These are phyloP conservation scores for Alternaria infectoria DNA, from an alignment of 2,329 filamentous ascomycete genomes.

Conservation along the genomic window DNA sequence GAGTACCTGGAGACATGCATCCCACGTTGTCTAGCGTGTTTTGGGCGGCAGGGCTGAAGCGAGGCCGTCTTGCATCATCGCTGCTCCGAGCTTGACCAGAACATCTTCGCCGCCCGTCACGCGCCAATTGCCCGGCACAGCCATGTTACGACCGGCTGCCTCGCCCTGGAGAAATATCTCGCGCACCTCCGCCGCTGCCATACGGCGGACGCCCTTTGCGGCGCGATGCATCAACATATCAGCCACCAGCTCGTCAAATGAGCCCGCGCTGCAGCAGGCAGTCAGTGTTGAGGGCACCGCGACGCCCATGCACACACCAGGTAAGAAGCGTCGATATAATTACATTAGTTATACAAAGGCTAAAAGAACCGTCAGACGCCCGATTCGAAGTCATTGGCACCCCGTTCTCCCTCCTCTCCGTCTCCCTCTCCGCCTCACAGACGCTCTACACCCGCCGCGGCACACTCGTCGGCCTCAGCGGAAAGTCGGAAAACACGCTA, in stretches of 20 bases:
- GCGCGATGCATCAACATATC: constrained; percentile 54
- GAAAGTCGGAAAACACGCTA: constrained; percentile 87
- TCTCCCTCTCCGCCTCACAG: constrained; percentile 90
- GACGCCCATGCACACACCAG: constrained; percentile 34
- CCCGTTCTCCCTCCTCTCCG: constrained; percentile 91
- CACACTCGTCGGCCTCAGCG: constrained; percentile 86
- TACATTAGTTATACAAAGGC: not conserved
- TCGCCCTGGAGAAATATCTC: constrained; percentile 33
- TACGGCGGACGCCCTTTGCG: constrained; percentile 21
- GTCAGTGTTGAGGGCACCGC: constrained; percentile 27
- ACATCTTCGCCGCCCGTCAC: constrained; percentile 4
- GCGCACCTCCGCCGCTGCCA: constrained; percentile 18
- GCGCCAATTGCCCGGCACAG: constrained; percentile 36
- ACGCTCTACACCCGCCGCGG: constrained; percentile 91
- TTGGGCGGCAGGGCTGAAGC: constrained; percentile 9
- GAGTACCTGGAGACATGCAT: constrained; percentile 7
- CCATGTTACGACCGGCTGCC: constrained; percentile 41
- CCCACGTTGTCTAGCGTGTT: constrained; percentile 9
- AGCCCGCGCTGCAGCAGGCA: constrained; percentile 47
- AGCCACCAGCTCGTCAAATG: constrained; percentile 51
- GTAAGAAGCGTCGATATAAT: constrained; percentile 14
- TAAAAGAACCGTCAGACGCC: constrained; percentile 68
- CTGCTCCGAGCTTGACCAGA: not conserved
- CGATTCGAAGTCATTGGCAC: constrained; percentile 92
- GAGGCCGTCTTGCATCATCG: constrained; percentile 20